phyloP scores from a whole-genome alignment of 176 grass and related monocot species.

The Phragmites australis region DNA sequence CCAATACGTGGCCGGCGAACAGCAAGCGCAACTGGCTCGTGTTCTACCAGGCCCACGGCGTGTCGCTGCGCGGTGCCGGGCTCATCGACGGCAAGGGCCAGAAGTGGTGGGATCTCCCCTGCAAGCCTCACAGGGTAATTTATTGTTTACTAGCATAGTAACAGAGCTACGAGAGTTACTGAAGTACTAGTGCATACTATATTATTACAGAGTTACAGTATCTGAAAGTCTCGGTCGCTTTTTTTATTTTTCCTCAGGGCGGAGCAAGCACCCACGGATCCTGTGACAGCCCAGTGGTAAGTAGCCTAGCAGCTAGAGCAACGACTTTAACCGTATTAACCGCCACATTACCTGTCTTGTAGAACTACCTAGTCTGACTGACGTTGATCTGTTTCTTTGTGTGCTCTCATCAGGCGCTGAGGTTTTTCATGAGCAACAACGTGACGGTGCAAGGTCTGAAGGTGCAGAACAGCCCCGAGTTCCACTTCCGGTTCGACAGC shows the following conservation, averaged over 20 bases:
- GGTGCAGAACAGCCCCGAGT: conserved; percentile 91
- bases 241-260: conserved; percentile 35
- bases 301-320: not conserved
- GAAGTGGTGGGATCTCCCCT: conserved; percentile 97
- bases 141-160: too few relatives aligned
- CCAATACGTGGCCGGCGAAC: conserved; percentile 64
- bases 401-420: too few relatives aligned
- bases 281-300: conserved; percentile 97
- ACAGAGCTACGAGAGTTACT: too few relatives aligned
- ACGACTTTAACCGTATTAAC: conserved; percentile 54
- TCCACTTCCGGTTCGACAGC: conserved; percentile 94
- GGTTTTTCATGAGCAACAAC: too few relatives aligned
- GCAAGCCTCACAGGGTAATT: conserved; percentile 67
- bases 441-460: not conserved
- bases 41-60: conserved; percentile 73
- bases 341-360: conserved; percentile 2
- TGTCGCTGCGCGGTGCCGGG: conserved; percentile 64
- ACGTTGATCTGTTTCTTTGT: too few relatives aligned
- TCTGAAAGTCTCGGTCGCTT: too few relatives aligned
- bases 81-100: conserved; percentile 91
- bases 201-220: too few relatives aligned
- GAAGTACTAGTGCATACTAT: too few relatives aligned
- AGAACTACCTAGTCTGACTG: too few relatives aligned
- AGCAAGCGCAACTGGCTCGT: conserved; percentile 81
- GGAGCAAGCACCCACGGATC: conserved; percentile 27